Base-by-base conservation (phyloP, 331 rosid species). In the Phaseolus coccineus region DNA sequence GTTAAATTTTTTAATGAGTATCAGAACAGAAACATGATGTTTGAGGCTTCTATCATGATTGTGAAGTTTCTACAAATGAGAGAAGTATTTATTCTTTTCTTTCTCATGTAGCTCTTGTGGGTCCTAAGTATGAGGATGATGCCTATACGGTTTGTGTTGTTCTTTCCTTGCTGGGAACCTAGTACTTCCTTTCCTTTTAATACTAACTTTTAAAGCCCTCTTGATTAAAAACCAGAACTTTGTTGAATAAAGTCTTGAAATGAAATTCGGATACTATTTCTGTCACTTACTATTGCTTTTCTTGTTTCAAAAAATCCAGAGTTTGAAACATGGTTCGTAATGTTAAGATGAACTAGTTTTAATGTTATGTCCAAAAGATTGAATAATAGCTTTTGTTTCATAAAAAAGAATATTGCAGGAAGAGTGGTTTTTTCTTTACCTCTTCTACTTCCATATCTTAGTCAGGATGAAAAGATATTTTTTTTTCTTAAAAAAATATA, bases 21-120 rank as follows among this genome's bases (percentile, higher is more conserved):
- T 59, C 11, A n/a, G 57, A 65, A 73, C 48, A 31, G 30, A 61
- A 67, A 71, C 33, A 50, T 33, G 4, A 19, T 56, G 57, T 39
- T 42, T 65, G 78, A 69, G 48, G 46, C 6, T 69, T 65, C 57
- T 58, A 70, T 16, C 33, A 56, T 48, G 2, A 44, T 22, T 51
- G 39, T 50, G 31, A 16, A 24, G 83, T 71, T 50, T 73, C 8
- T 13, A 64, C 37, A 77, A 22, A 79, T 63, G 79, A 58, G 80
- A 52, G 79, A 87, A 77, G 89, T 69, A 85, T 75, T 85, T 79
- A 90, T 90, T 90, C 95, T 65, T 90, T 90, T 78, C 93, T 90
- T 81, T 69, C 19, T 73, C 13, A 10, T 25, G 22, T 48, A 48
- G 30, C 46, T 55, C 52, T 44, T 42, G 71, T n/a, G 67, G 50